Evolutionary conservation across 129 eudicot species (phyloP).

Genomic region (carrot (Daucus carota)): DNA sequence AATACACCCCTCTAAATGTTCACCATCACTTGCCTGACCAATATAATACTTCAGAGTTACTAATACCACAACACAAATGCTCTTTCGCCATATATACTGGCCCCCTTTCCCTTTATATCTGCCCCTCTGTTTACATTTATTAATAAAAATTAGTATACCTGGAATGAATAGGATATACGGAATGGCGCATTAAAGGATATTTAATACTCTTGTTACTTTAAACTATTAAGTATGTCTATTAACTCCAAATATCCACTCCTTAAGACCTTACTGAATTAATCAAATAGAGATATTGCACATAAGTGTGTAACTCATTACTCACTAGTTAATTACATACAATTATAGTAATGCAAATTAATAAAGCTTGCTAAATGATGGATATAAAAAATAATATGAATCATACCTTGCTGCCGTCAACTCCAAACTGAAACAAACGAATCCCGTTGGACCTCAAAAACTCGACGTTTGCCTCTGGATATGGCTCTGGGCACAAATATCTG

Average conservation of each 20-base stretch:
- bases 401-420: constrained; percentile 76
- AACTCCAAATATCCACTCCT: not conserved
- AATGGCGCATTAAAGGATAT: not conserved
- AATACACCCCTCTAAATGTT: no score
- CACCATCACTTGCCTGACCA: not conserved
- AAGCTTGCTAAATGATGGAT: not conserved
- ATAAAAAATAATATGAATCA: not conserved
- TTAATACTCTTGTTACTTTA: not conserved
- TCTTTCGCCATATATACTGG: not conserved
- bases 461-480: constrained; percentile 66
- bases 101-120: not conserved
- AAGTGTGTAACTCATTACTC: no score
- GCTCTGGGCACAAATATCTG: constrained; percentile 82
- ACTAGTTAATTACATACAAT: not conserved
- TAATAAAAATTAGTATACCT: not conserved
- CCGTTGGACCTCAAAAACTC: constrained; percentile 78
- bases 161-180: not conserved
- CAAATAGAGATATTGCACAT: not conserved
- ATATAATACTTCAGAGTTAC: no score
- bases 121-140: not conserved
- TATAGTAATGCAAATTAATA: not conserved
- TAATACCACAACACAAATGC: not conserved
- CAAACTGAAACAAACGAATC: constrained; percentile 75
- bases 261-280: not conserved
- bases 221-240: not conserved